These are phyloP conservation scores for Colletotrichum cereale DNA, from an alignment of 2,329 filamentous ascomycete genomes.

Conservation along the genomic window DNA sequence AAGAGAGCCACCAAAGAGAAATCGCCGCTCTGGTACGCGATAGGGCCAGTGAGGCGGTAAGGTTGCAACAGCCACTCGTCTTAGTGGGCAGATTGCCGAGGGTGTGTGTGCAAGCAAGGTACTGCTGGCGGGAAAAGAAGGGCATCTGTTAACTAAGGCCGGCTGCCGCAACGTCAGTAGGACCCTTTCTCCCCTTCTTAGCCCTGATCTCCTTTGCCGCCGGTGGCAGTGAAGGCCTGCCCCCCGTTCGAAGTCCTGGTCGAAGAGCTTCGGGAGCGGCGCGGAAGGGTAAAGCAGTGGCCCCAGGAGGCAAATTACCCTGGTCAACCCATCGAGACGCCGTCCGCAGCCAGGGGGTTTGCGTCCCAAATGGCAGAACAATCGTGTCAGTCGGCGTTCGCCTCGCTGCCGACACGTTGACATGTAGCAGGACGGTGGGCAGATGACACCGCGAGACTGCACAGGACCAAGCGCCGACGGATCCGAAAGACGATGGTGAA, in stretches of 20 bases:
- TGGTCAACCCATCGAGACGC: slow-evolving; percentile 26
- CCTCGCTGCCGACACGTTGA: slow-evolving; percentile 16
- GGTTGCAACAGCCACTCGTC: slow-evolving; percentile 36
- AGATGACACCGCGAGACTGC: slow-evolving; percentile 3
- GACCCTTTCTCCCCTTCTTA: slow-evolving; percentile 13
- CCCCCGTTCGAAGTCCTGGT: slow-evolving; percentile 18
- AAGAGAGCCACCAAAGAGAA: slow-evolving; percentile 38
- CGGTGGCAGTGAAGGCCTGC: slow-evolving; percentile 26
- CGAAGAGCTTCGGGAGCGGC: slow-evolving; percentile 30
- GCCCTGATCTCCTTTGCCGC: slow-evolving; percentile 25
- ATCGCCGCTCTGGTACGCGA: slow-evolving; percentile 34
- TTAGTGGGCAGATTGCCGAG: slow-evolving; percentile 40
- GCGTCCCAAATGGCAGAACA: slow-evolving; percentile 27
- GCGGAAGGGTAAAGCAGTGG: slow-evolving; percentile 29
- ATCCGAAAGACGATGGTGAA: slow-evolving; percentile 2
- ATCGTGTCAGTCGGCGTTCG: slow-evolving; percentile 28
- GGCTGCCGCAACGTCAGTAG: slow-evolving; percentile 14
- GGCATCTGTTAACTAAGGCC: slow-evolving; percentile 6
- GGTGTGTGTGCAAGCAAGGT: slow-evolving; percentile 21
- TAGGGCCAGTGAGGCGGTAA: slow-evolving; percentile 40
- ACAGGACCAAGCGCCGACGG: neutral
- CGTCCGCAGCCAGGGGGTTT: slow-evolving; percentile 34
- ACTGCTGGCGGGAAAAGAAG: slow-evolving; percentile 24
- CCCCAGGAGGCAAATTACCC: slow-evolving; percentile 32
- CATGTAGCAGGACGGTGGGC: slow-evolving; percentile 29